phyloP scores from a whole-genome alignment of 768 basidiomycete species.

The Pisolithus tinctorius region DNA sequence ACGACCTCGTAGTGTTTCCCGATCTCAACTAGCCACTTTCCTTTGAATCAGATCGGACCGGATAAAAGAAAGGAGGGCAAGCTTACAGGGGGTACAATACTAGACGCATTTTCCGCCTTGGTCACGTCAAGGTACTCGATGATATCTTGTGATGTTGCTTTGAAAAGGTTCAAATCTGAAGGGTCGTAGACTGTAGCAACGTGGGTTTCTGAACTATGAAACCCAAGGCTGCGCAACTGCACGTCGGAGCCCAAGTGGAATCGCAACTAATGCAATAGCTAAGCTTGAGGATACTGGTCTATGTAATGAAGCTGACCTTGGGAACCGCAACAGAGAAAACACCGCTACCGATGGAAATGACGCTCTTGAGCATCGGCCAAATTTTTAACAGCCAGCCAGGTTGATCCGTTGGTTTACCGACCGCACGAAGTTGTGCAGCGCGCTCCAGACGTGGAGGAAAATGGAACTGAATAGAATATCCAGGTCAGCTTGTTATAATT shows the following conservation, averaged over 20 bases:
- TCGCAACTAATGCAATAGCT: too few relatives aligned
- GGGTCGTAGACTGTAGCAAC: too few relatives aligned
- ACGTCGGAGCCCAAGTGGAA: too few relatives aligned
- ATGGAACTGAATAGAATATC: neutral
- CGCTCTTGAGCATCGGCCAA: neutral
- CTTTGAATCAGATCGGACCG: neutral
- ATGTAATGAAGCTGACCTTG: neutral
- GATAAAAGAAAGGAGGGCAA: neutral
- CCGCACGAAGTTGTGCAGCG: constrained; percentile 1
- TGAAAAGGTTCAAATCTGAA: too few relatives aligned
- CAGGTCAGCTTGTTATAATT: neutral
- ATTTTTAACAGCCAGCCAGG: constrained; percentile 2
- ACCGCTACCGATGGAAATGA: constrained; percentile 2
- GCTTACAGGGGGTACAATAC: constrained; percentile 2
- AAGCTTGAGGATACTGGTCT: too few relatives aligned
- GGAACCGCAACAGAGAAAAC: neutral
- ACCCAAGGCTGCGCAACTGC: too few relatives aligned
- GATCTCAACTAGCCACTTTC: too few relatives aligned
- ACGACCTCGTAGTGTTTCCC: too few relatives aligned
- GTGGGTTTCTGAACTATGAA: too few relatives aligned
- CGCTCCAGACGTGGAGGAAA: neutral
- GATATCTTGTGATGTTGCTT: too few relatives aligned
- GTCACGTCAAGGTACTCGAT: too few relatives aligned
- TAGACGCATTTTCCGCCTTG: too few relatives aligned
- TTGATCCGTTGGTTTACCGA: neutral